Conservation (phyloP, 2,329 filamentous ascomycete species). For the Sodiomyces alkalinus region DNA sequence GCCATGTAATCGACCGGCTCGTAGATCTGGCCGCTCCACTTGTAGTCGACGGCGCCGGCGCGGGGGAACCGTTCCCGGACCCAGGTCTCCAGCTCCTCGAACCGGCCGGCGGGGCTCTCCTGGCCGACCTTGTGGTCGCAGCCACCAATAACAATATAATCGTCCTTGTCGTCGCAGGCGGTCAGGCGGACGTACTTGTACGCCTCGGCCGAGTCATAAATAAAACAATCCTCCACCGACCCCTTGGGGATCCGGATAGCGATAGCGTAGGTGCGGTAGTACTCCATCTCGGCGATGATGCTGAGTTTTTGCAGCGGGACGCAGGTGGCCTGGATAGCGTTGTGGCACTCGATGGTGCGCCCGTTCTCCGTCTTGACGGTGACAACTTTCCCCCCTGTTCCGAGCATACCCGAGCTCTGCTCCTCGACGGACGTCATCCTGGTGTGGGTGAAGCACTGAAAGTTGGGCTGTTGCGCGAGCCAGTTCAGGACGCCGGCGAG, state of each 20-base stretch:
- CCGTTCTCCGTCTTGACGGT: slow-evolving; percentile 28
- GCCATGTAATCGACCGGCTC: slow-evolving; percentile 39
- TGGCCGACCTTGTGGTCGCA: slow-evolving; percentile 45
- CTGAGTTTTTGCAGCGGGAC: slow-evolving; percentile 40
- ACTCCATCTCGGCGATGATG: slow-evolving; percentile 36
- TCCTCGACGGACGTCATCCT: slow-evolving; percentile 31
- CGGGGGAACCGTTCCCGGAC: slow-evolving; percentile 34
- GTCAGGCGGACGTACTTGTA: slow-evolving; percentile 43
- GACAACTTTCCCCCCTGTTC: slow-evolving; percentile 28
- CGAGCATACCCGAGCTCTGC: slow-evolving; percentile 26
- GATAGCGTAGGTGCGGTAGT: slow-evolving; percentile 39
- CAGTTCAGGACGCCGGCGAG: slow-evolving; percentile 34
- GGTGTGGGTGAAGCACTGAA: slow-evolving; percentile 35
- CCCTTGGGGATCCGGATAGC: slow-evolving; percentile 36
- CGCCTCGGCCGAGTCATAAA: slow-evolving; percentile 37
- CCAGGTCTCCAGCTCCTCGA: slow-evolving; percentile 36
- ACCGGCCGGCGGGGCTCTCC: slow-evolving; percentile 26
- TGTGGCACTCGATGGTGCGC: slow-evolving; percentile 27
- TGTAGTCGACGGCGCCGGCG: slow-evolving; percentile 33
- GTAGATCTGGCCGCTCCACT: slow-evolving; percentile 41
- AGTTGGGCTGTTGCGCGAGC: slow-evolving; percentile 34
- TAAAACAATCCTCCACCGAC: slow-evolving; percentile 34
- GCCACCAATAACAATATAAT: slow-evolving; percentile 40
- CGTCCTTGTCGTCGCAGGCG: slow-evolving; percentile 32
- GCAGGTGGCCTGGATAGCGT: slow-evolving; percentile 37